Evolutionary conservation across 2,329 filamentous ascomycete species (phyloP).

Genomic region (Calonectria hawksworthii): DNA sequence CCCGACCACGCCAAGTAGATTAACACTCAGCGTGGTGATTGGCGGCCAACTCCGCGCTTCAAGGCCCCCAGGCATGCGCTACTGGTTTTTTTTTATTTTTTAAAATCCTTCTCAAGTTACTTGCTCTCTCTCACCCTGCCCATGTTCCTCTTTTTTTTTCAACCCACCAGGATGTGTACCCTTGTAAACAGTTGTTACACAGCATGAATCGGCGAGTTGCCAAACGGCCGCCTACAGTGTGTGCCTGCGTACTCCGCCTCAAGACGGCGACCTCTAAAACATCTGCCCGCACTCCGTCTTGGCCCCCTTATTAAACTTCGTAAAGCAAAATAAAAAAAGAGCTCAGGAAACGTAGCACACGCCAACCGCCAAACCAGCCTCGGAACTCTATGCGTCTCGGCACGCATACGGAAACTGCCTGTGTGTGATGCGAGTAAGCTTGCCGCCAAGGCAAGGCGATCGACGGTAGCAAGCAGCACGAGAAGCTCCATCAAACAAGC

Average conservation of each 20-base stretch:
- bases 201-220: slow-evolving; percentile 19
- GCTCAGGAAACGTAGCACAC: background rate
- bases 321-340: background rate
- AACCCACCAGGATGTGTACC: slow-evolving; percentile 11
- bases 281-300: background rate
- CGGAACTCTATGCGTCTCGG: slow-evolving; percentile 20
- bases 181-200: slow-evolving; percentile 8
- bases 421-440: background rate
- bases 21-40: slow-evolving; percentile 20
- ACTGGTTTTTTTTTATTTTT: slow-evolving; percentile 10
- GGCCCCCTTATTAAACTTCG: slow-evolving; percentile 8
- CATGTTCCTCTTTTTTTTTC: background rate
- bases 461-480: background rate
- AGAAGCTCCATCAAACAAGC: background rate
- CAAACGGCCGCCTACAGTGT: background rate
- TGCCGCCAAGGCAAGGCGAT: slow-evolving; percentile 3
- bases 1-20: slow-evolving; percentile 28
- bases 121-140: background rate
- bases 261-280: background rate
- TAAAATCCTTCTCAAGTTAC: background rate
- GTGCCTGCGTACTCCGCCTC: background rate
- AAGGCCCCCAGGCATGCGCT: slow-evolving; percentile 7
- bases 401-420: background rate
- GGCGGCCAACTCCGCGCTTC: slow-evolving; percentile 15
- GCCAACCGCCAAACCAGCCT: slow-evolving; percentile 7